Evolutionary conservation across 768 basidiomycete species (phyloP).

Genomic region (Lactarius psammicola): DNA sequence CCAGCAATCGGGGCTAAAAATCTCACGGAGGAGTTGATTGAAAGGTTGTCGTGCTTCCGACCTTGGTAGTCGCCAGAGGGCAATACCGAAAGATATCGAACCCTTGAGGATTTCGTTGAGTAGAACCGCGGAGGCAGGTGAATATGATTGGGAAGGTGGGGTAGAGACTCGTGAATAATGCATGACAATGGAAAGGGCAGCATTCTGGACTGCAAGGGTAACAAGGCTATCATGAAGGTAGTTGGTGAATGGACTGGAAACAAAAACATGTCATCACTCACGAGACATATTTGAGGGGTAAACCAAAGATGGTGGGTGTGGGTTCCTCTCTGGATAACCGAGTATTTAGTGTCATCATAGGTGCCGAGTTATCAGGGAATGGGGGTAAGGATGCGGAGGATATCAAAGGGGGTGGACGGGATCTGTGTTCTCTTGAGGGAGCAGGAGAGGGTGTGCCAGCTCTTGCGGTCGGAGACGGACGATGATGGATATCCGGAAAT

Average conservation of each 20-base stretch:
- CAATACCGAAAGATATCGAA: conserved; percentile 85
- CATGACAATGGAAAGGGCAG: conserved; percentile 94
- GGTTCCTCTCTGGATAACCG: conserved; percentile 28
- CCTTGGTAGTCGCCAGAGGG: conserved; percentile 44
- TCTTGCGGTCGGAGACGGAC: conserved; percentile 54
- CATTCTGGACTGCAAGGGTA: conserved; percentile 92
- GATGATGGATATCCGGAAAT: conserved; percentile 60
- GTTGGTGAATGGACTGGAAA: conserved; percentile 14
- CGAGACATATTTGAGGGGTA: conserved; percentile 82
- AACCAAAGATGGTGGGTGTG: conserved; percentile 58
- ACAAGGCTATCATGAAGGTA: conserved; percentile 51
- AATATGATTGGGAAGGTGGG: conserved; percentile 76
- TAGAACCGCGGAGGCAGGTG: conserved; percentile 90
- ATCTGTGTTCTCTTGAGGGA: conserved; percentile 35
- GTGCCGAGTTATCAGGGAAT: conserved; percentile 21
- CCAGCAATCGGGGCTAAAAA: conserved; percentile 95
- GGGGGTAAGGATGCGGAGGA: conserved; percentile 18
- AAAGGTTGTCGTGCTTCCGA: conserved; percentile 42
- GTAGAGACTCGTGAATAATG: conserved; percentile 95
- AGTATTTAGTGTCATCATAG: conserved; percentile 16
- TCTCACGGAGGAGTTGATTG: conserved; percentile 57
- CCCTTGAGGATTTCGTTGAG: conserved; percentile 95
- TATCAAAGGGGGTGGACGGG: conserved; percentile 36
- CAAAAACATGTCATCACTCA: conserved; percentile 40
- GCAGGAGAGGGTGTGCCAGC: conserved; percentile 47